phyloP scores from a whole-genome alignment of 2,329 filamentous ascomycete species.

The Teratosphaeria nubilosa region DNA sequence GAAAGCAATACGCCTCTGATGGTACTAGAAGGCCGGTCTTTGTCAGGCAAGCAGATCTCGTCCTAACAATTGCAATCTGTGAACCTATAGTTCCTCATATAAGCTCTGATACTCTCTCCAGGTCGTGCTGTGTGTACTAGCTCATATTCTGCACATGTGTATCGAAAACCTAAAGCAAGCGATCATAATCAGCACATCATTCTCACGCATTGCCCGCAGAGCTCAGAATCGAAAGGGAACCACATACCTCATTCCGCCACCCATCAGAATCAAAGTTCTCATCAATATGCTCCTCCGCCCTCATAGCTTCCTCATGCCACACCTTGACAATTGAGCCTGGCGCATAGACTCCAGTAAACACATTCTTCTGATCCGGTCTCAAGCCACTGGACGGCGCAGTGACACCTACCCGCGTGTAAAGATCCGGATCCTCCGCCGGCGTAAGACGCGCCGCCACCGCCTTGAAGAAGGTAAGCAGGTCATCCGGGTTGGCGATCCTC shows the following conservation, averaged over 20 bases:
- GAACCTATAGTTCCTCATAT: background rate
- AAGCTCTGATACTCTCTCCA: background rate
- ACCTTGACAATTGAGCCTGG: conserved; percentile 81
- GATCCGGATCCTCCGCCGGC: conserved; percentile 62
- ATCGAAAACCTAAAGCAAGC: conserved; percentile 51
- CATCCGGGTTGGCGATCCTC: conserved; percentile 68
- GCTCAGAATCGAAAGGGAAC: too few relatives aligned
- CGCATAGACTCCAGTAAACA: conserved; percentile 78
- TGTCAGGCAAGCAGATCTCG: too few relatives aligned
- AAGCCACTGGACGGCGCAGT: conserved; percentile 38
- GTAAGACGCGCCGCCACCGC: conserved; percentile 69
- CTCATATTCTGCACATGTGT: conserved; percentile 16
- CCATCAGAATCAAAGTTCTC: conserved; percentile 56
- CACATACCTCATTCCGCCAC: conserved; percentile 59
- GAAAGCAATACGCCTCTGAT: too few relatives aligned
- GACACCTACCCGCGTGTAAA: conserved; percentile 65
- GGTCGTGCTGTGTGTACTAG: conserved; percentile 1
- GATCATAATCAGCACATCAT: background rate
- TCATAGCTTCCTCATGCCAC: conserved; percentile 71
- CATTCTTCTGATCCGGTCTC: conserved; percentile 28
- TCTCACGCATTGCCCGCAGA: too few relatives aligned
- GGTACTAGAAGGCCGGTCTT: too few relatives aligned
- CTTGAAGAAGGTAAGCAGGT: conserved; percentile 71
- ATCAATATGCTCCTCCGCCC: conserved; percentile 63
- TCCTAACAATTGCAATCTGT: background rate